Evolutionary conservation across 2,329 filamentous ascomycete genomes (phyloP), one percentile per base, ranked within the genome.

Genomic region (Trichoderma arundinaceum): DNA sequence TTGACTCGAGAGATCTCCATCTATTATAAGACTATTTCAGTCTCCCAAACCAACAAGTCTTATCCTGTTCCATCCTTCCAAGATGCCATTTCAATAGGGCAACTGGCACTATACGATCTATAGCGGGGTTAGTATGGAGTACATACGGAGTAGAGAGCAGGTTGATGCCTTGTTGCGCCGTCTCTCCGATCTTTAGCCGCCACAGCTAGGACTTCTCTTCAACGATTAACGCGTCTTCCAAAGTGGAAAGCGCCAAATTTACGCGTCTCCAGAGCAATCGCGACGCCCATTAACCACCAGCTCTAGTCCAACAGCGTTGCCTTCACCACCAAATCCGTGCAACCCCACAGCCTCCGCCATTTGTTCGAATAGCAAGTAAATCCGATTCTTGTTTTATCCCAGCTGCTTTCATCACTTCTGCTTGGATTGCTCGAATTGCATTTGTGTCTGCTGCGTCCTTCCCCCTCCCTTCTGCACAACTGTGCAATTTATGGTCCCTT

Each of bases 181-280:
- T 28, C 22, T 28, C 22, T 28, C 22, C 38, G 48, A 17, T 10
- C 4, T 52, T 62, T 62, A 62, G 48, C 59, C 59, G 59, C 39
- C 6, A 17, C 39, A n/a, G 48, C 39, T 28, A 8, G n/a, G n/a
- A 12, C 48, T 52, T 46, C 49, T n/a, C 35, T 35, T 28, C 17
- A 39, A n/a, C 41, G 51, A 56, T 56, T 54, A 64, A 64, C 60
- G 60, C 60, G 60, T 56, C 19, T 15, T 59, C 19, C 22, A 48
- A 39, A 33, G 38, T 35, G 56, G 51, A 10, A 64, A 38, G 49
- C 60, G 60, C 60, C 60, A 64, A 64, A 64, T 64, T 64, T 39
- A 64, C 60, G 60, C 60, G 60, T 46, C 44, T 28, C 13, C 19
- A 35, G 60, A 33, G 60, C 35, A 38, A 52, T 56, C 60, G 49